Base-by-base conservation (phyloP, 2,329 filamentous ascomycete species). In the Pyricularia sp. region DNA sequence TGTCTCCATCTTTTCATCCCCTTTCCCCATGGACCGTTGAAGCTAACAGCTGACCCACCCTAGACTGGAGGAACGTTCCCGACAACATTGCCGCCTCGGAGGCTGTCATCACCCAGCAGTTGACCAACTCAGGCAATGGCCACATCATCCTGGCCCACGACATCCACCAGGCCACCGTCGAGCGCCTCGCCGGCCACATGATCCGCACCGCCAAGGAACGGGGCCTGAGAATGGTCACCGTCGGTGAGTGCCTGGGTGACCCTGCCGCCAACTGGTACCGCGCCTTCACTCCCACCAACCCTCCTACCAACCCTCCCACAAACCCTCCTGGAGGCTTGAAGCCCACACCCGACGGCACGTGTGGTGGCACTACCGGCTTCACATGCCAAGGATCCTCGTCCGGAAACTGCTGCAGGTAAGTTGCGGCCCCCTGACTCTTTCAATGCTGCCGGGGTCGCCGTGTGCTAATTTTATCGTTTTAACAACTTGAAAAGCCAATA, bases 201-300 rank as follows among this genome's bases (percentile, higher is more conserved):
- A 79, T 83, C 36, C 75, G 79, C 17, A 78, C 74, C 69, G 73
- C 78, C 10, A 77, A 75, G 61, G 69, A 71, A 25, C 77, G 80
- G 50, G 79, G 79, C 25, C 83, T 80, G 77, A 78, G 77, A 72
- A 75, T 79, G 7, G 81, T 83, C 17, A 82, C 81, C 6, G 76
- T 83, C n/a, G 82, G 82, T 61, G 81, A 83, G 71, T 84, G 81
- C 71, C 75, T 84, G 33, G 79, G 77, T 14, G 82, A 84, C 71
- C 77, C 79, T 11, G 68, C 72, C 7, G 76, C 72, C 50, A 83
- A 84, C 75, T 84, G 82, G 82, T 84, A 84, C 74, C 79, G 82
- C 31, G 72, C 74, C 36, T 42, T 69, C n/a, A 59, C 55, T 30
- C 50, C 30, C 30, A 64, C 25, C 14, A 58, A 36, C 33, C 26